Percentiles rank a stretch among this genome's conserved stretches.
Evolutionary conservation across 148 eudicot species (phyloP).

Genomic region (Gaultheria prostrata): DNA sequence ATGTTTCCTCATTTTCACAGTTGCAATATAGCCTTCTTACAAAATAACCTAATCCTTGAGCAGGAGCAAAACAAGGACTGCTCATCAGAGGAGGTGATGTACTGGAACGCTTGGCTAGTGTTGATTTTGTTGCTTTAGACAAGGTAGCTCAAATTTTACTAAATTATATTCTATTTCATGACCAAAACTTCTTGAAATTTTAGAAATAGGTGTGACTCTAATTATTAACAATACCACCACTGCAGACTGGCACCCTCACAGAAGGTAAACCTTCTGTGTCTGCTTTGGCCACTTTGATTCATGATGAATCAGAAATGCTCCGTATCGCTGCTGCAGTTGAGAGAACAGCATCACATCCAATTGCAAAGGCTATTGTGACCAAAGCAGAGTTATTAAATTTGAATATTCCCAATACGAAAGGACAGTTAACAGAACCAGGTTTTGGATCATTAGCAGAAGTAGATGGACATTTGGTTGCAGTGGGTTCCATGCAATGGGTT

Average conservation of each 20-base stretch:
- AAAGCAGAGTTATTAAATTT: slow-evolving; percentile 70
- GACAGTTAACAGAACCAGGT: slow-evolving; percentile 91
- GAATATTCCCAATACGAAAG: slow-evolving; percentile 56
- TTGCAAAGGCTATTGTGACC: slow-evolving; percentile 77
- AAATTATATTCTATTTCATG: neutral
- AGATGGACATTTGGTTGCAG: slow-evolving; percentile 84
- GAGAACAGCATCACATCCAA: slow-evolving; percentile 89
- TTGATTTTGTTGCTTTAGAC: slow-evolving; percentile 73
- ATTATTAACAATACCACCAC: neutral
- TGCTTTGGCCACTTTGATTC: slow-evolving; percentile 51
- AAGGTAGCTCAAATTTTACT: slow-evolving; percentile 44
- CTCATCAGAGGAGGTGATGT: slow-evolving; percentile 97
- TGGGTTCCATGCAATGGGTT: slow-evolving; percentile 83
- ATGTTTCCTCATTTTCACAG: too few species aligned
- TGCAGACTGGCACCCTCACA: slow-evolving; percentile 95
- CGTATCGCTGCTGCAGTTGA: slow-evolving; percentile 96
- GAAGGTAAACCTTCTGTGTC: slow-evolving; percentile 91
- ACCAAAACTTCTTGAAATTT: neutral
- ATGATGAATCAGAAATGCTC: slow-evolving; percentile 62
- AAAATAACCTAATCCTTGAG: slow-evolving; percentile 12
- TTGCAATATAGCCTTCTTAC: neutral
- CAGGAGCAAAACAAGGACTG: slow-evolving; percentile 96
- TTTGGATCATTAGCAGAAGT: slow-evolving; percentile 94
- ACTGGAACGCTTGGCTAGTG: slow-evolving; percentile 78
- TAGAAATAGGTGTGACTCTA: neutral